Evolutionary conservation across 208 protist species (phyloP).

Genomic region (Strigomonas culicis): DNA sequence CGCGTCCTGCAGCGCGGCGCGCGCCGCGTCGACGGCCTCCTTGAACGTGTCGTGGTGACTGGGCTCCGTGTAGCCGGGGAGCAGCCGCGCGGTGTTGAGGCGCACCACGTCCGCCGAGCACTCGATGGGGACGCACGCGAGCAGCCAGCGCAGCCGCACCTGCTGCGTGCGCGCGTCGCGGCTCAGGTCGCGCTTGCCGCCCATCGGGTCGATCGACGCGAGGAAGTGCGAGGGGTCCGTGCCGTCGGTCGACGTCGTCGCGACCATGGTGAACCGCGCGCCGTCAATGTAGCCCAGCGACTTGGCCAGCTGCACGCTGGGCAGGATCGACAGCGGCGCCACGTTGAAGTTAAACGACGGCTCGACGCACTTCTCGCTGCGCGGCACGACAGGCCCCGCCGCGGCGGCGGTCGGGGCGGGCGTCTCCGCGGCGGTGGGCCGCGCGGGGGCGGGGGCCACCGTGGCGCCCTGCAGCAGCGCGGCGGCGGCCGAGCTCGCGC

Average conservation of each 20-base stretch:
- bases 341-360: slow-evolving; percentile 24
- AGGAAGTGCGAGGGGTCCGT: not conserved
- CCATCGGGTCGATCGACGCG: not conserved
- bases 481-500: slow-evolving; percentile 28
- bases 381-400: too few relatives aligned
- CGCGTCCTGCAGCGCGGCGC: slow-evolving; percentile 20
- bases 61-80: slow-evolving; percentile 34
- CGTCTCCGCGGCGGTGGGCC: not conserved
- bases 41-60: slow-evolving; percentile 16
- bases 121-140: slow-evolving; percentile 10
- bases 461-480: slow-evolving; percentile 29
- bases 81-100: slow-evolving; percentile 15
- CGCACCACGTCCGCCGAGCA: not conserved
- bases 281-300: slow-evolving; percentile 37
- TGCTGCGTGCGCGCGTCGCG: slow-evolving; percentile 31
- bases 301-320: slow-evolving; percentile 23
- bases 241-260: too few relatives aligned
- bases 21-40: slow-evolving; percentile 12
- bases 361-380: not conserved
- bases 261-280: slow-evolving; percentile 25
- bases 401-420: not conserved
- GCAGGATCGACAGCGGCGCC: slow-evolving; percentile 21
- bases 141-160: slow-evolving; percentile 56
- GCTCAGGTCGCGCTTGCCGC: slow-evolving; percentile 10
- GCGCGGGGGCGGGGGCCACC: not conserved